phyloP scores from a whole-genome alignment of 169 alveolate genomes.

The Eimeria necatrix region DNA sequence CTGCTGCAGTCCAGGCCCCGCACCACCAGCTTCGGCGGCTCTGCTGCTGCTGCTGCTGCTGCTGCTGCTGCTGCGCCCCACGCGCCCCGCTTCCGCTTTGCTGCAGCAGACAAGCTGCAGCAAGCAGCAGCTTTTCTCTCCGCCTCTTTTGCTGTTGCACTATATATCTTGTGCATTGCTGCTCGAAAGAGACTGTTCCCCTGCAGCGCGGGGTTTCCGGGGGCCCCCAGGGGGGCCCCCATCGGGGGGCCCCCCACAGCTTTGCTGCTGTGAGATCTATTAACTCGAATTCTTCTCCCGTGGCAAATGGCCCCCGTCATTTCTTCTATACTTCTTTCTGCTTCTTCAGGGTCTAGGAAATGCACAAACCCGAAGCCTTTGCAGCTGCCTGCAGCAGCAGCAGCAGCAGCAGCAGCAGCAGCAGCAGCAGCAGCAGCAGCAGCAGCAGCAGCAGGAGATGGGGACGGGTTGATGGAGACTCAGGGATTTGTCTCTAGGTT shows the following conservation, averaged over 20 bases:
- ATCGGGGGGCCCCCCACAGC: background rate
- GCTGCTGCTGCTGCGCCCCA: slow-evolving; percentile 39
- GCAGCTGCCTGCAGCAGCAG: slow-evolving; percentile 45
- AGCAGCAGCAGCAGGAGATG: background rate
- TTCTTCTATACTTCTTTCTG: slow-evolving; percentile 72
- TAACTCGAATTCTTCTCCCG: slow-evolving; percentile 64
- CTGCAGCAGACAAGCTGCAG: slow-evolving; percentile 47
- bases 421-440: background rate
- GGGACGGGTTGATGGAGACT: too few species aligned
- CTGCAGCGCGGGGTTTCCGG: too few species aligned
- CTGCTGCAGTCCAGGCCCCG: slow-evolving; percentile 66
- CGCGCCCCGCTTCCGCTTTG: slow-evolving; percentile 69
- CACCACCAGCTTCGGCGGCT: slow-evolving; percentile 16
- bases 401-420: background rate
- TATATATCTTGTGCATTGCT: slow-evolving; percentile 69
- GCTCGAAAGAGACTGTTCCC: slow-evolving; percentile 13
- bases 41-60: slow-evolving; percentile 56
- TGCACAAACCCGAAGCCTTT: slow-evolving; percentile 80
- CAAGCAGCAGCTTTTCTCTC: slow-evolving; percentile 67
- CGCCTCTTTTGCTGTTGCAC: slow-evolving; percentile 75
- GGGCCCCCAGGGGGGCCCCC: too few species aligned
- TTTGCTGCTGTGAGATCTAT: slow-evolving; percentile 70
- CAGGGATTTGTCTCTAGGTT: background rate
- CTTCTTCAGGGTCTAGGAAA: slow-evolving; percentile 73
- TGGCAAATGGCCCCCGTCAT: slow-evolving; percentile 76